Evolutionary conservation across 2,329 filamentous ascomycete genomes (phyloP), one percentile per base, ranked within the genome.

Genomic region (Dactylonectria macrodidyma): DNA sequence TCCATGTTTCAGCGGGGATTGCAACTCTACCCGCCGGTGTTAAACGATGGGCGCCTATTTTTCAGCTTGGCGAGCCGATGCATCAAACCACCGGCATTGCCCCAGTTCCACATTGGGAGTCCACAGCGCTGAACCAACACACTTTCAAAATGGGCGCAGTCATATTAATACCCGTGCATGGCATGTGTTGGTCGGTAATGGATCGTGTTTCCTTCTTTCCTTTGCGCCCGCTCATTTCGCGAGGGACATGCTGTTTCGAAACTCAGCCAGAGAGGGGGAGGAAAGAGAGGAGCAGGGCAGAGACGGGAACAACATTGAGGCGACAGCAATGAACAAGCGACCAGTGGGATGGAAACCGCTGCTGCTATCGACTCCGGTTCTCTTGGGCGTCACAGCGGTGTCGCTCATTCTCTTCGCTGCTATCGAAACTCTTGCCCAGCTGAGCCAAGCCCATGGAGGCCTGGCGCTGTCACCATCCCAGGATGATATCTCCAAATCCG

Each of bases 351-450:
- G 52, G 52, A 56, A 56, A 34, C 52, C 52, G 5, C 33, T 56
- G 19, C 22, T 33, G n/a, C 52, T 56, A 11, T 56, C 52, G 5
- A 36, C 52, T 8, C 36, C 33, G 14, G 52, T 41, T 52, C 48
- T 52, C 48, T 52, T 33, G 24, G 48, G 24, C 24, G 24, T 33
- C n/a, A 26, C 48, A 6, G 41, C 41, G 8, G 5, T 44, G 41
- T 44, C 41, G 16, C 26, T 52, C 4, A 26, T 33, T 19, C n/a
- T 56, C 16, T 38, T 22, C 22, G 52, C 52, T 33, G 33, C 22
- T 3, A 22, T 59, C 34, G 57, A 59, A 30, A 50, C 34, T 33
- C 57, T 59, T 34, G 57, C 57, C 14, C 57, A 59, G n/a, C 4
- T 22, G 19, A 59, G 57, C 19, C 57, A 51, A 19, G 24, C 16